phyloP scores from a whole-genome alignment of 768 basidiomycete genomes.

The Gloeopeniophorella convolvens region DNA sequence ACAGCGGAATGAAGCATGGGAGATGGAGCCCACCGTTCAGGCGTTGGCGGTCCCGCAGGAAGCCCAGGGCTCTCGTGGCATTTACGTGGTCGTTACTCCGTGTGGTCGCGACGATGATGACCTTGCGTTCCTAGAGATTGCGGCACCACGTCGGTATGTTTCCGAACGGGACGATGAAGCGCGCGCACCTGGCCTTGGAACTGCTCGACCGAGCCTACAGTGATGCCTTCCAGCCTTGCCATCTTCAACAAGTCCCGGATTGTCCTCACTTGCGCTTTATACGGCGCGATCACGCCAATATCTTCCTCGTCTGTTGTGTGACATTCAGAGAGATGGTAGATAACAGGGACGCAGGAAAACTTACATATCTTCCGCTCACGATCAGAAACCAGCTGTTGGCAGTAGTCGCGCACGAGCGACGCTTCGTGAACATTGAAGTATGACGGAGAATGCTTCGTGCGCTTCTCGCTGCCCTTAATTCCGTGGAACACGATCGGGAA shows the following conservation, averaged over 20 bases:
- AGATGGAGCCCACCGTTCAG: slow-evolving; percentile 31
- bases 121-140: slow-evolving; percentile 29
- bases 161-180: not conserved
- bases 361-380: slow-evolving; percentile 27
- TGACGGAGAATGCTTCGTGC: slow-evolving; percentile 32
- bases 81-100: slow-evolving; percentile 28
- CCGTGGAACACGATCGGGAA: slow-evolving; percentile 33
- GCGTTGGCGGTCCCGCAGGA: slow-evolving; percentile 31
- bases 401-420: slow-evolving; percentile 30
- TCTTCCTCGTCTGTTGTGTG: slow-evolving; percentile 23
- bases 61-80: slow-evolving; percentile 29
- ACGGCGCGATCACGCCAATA: slow-evolving; percentile 37
- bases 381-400: slow-evolving; percentile 25
- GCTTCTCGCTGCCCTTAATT: slow-evolving; percentile 30
- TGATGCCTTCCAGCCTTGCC: slow-evolving; percentile 19
- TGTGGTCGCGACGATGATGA: slow-evolving; percentile 35
- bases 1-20: not conserved
- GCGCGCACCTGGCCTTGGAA: slow-evolving; percentile 36
- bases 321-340: not conserved
- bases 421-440: slow-evolving; percentile 38
- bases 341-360: slow-evolving; percentile 7
- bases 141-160: no score
- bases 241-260: slow-evolving; percentile 26
- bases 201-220: slow-evolving; percentile 35
- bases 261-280: slow-evolving; percentile 32